A percentile compares a stretch with the other conserved stretches of the same genome.
Conservation (phyloP, 202 grass and related monocot genomes). For the Tripidium arundinaceum region DNA sequence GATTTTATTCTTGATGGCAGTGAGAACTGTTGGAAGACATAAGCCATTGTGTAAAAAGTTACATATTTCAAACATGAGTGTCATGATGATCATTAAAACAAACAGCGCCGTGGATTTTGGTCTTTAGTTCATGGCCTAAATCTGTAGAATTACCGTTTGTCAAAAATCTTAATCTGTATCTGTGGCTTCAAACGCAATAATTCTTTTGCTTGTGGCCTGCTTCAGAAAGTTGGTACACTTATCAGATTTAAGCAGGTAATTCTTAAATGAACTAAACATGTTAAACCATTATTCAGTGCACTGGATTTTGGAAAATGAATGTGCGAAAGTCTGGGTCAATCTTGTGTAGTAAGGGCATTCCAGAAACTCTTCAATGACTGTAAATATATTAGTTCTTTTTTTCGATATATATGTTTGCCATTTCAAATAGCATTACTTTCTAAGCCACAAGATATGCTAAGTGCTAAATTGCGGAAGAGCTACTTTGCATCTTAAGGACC, state of each 20-base stretch:
- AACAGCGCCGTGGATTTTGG: neutral
- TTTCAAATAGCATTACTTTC: neutral
- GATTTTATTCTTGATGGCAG: neutral
- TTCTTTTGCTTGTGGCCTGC: neutral
- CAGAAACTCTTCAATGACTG: neutral
- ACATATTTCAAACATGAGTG: neutral
- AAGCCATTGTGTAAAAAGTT: neutral
- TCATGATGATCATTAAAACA: neutral
- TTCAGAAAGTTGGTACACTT: neutral
- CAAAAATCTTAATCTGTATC: neutral
- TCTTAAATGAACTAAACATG: neutral
- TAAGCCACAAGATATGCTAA: neutral
- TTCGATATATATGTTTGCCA: neutral
- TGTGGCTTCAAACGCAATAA: neutral
- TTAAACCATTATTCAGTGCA: neutral
- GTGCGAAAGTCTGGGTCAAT: neutral
- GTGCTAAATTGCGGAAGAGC: neutral
- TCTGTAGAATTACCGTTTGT: neutral
- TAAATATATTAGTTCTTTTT: neutral
- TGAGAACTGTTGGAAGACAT: constrained; percentile 5
- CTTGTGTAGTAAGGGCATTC: neutral
- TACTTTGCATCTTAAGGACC: neutral
- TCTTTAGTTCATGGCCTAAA: neutral
- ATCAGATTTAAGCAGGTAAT: neutral
- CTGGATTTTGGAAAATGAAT: constrained; percentile 2